These are phyloP conservation scores for Baudoinia panamericana DNA, from an alignment of 495 filamentous ascomycete genomes.

Conservation along the genomic window DNA sequence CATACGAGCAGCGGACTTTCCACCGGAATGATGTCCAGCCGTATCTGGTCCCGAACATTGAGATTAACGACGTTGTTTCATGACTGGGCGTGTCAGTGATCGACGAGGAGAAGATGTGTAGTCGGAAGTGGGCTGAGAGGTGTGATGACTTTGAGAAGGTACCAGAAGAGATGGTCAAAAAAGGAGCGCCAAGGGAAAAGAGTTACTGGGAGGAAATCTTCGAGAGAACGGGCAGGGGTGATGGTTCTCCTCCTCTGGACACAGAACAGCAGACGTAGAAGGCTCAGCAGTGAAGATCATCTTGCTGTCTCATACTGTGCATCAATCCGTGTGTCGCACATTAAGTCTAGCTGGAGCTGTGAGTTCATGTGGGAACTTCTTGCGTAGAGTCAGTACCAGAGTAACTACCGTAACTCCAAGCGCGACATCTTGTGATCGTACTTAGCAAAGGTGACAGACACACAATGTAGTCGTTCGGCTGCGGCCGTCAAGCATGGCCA, in stretches of 20 bases:
- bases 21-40: constrained; percentile 36
- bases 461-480: not conserved
- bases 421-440: too few species aligned
- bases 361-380: too few species aligned
- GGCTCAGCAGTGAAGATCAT: too few species aligned
- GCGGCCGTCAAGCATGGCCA: constrained; percentile 4
- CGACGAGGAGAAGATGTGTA: not conserved
- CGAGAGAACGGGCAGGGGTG: not conserved
- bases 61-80: constrained; percentile 31
- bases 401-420: too few species aligned
- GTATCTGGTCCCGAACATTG: constrained; percentile 33
- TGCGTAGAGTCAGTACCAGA: too few species aligned
- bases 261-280: not conserved
- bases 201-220: constrained; percentile 1
- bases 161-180: constrained; percentile 3
- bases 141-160: constrained; percentile 9
- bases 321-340: too few species aligned
- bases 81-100: constrained; percentile 2
- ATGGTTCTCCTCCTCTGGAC: not conserved
- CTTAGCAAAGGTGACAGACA: too few species aligned
- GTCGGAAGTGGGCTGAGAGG: constrained; percentile 13
- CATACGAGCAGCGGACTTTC: constrained; percentile 53
- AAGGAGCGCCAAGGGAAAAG: constrained; percentile 6
- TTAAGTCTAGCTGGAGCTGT: too few species aligned
- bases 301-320: too few species aligned